Evolutionary conservation across 768 basidiomycete genomes (phyloP), one percentile per base, ranked within the genome.

Genomic region (Tulasnella sp.): DNA sequence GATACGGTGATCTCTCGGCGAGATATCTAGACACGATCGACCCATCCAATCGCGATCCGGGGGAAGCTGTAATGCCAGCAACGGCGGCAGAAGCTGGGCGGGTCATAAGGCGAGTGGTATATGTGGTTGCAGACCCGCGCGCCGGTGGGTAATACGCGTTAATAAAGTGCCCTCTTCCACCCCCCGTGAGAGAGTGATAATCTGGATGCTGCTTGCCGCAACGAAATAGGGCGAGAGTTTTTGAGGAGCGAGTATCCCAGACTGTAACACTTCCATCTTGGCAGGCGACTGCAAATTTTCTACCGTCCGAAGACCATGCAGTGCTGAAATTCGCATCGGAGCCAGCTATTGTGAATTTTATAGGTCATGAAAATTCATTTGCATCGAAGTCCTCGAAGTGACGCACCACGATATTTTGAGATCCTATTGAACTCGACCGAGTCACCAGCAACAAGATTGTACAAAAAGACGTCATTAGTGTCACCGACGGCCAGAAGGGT

Each of bases 401-500:
- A 67, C 80, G 37, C 69, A 82, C 82, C 81, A 58, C 78, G 76
- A 79, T 94, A 89, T n/a, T 88, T 90, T 0, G 86, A 85, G 78
- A 94, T 91, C 49, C 88, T 88, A 22, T 87, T 81, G 79, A 94
- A 93, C 3, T 88, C 84, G 79, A 92, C 84, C 36, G 81, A 84
- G 17, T 87, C 83, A 37, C 91, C 90, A 52, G 91, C 91, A 1
- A 88, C 87, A 77, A 96, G 86, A 74, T 90, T 88, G 80, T 95
- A 92, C 17, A 98, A 87, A 81, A 90, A 92, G 14, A 96, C 90
- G 76, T 93, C 91, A 64, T 90, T 89, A 12, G 94, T 95, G 81
- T 98, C 96, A 31, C 96, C 96, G 0, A 96, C 96, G 2, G 91
- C 94, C 1, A 97, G 88, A 17, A 98, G 86, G 0, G 91, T 94